phyloP scores from a whole-genome alignment of 2,329 filamentous ascomycete species.

The Pyrenochaeta sp. region DNA sequence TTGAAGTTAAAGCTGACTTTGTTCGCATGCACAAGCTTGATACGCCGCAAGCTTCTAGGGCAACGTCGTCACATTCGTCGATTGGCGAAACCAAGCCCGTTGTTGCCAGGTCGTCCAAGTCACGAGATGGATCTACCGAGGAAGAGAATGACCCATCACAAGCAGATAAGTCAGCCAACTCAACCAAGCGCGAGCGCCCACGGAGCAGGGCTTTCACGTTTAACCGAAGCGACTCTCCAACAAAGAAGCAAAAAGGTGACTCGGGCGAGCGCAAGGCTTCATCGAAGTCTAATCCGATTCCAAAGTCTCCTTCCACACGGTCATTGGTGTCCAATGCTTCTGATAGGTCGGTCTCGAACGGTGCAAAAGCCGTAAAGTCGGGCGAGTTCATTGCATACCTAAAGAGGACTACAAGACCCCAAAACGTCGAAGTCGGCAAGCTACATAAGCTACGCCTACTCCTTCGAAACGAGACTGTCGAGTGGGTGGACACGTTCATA shows the following conservation, averaged over 20 bases:
- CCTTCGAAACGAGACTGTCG: constrained; percentile 91
- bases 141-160: constrained; percentile 25
- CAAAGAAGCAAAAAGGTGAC: constrained; percentile 76
- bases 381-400: constrained; percentile 88
- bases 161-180: constrained; percentile 29
- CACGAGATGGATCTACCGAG: constrained; percentile 37
- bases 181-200: constrained; percentile 58
- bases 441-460: constrained; percentile 91
- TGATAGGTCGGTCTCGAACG: constrained; percentile 69
- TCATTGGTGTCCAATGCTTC: constrained; percentile 64
- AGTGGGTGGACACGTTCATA: constrained; percentile 94
- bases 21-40: constrained; percentile 84
- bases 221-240: constrained; percentile 73
- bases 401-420: constrained; percentile 79
- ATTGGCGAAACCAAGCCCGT: constrained; percentile 53
- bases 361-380: constrained; percentile 77
- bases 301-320: constrained; percentile 67
- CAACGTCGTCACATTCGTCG: constrained; percentile 54
- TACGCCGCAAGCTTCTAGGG: constrained; percentile 59
- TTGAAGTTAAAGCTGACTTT: constrained; percentile 94
- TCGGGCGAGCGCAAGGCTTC: constrained; percentile 61
- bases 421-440: constrained; percentile 90
- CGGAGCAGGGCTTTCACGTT: constrained; percentile 83
- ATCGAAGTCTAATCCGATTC: constrained; percentile 76
- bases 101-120: constrained; percentile 51